Conservation (phyloP, 306 rosid genomes). For the Quercus agrifolia region DNA sequence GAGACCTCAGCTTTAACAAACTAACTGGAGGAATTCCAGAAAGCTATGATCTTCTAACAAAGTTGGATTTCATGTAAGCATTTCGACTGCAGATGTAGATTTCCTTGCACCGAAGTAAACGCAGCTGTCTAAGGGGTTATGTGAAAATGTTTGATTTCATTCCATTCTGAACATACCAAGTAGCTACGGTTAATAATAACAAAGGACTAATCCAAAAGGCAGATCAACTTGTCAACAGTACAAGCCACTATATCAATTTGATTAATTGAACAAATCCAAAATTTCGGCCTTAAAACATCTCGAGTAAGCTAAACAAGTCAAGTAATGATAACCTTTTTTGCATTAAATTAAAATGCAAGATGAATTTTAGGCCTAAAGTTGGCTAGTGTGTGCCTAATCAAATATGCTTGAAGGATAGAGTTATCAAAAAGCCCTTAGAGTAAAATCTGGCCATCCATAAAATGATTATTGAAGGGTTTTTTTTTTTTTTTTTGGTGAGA, state of each 20-base stretch:
- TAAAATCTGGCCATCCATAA: too few species aligned
- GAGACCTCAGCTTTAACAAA: conserved; percentile 85
- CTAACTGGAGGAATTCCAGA: conserved; percentile 60
- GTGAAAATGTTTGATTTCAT: too few species aligned
- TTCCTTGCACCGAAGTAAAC: background rate
- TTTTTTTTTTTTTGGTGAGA: too few species aligned
- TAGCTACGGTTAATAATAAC: too few species aligned
- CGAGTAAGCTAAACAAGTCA: background rate
- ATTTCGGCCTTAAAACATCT: background rate
- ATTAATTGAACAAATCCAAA: background rate
- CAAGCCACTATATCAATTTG: too few species aligned
- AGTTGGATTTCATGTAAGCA: conserved; percentile 45
- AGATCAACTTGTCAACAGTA: too few species aligned
- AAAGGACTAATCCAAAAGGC: too few species aligned
- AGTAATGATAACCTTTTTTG: background rate
- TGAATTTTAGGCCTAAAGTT: background rate
- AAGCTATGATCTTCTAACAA: conserved; percentile 18
- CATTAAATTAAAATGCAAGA: background rate
- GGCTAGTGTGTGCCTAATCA: background rate
- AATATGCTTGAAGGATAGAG: too few species aligned
- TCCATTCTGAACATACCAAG: too few species aligned
- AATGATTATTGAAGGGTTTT: too few species aligned
- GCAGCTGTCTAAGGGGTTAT: too few species aligned
- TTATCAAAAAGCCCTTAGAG: too few species aligned
- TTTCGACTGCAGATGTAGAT: background rate